Evolutionary conservation across 2,329 filamentous ascomycete genomes (phyloP).

Genomic region (Laburnicola sp.): DNA sequence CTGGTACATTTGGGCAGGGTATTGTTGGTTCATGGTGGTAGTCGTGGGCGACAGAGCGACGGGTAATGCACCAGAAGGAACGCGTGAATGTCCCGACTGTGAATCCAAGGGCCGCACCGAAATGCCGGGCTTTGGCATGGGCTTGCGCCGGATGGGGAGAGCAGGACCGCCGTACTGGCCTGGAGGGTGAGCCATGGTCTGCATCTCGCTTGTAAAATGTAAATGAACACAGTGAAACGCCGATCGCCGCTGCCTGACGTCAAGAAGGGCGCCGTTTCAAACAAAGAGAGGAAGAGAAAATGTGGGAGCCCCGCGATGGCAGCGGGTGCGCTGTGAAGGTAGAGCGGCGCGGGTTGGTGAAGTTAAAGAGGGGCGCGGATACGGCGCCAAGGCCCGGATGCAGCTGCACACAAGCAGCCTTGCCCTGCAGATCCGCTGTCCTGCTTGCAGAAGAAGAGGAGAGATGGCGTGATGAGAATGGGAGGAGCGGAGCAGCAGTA

Average conservation of each 20-base stretch:
- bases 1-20: conserved; percentile 37
- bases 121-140: conserved; percentile 38
- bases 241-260: conserved; percentile 32
- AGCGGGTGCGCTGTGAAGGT: conserved; percentile 13
- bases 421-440: conserved; percentile 21
- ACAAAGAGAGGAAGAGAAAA: conserved; percentile 17
- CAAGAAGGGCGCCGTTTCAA: conserved; percentile 21
- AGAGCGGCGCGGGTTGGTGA: conserved; percentile 9
- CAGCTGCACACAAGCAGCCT: neutral
- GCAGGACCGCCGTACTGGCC: conserved; percentile 10
- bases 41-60: conserved; percentile 25
- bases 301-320: conserved; percentile 1
- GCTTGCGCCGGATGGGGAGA: conserved; percentile 39
- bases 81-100: conserved; percentile 39
- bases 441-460: neutral
- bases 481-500: conserved; percentile 20
- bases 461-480: conserved; percentile 27
- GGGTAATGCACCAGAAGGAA: conserved; percentile 42
- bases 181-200: conserved; percentile 1
- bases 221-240: conserved; percentile 27
- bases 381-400: neutral
- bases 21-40: conserved; percentile 40
- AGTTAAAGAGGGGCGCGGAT: conserved; percentile 8
- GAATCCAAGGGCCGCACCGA: conserved; percentile 34
- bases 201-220: conserved; percentile 19